phyloP scores from a whole-genome alignment of 2,329 filamentous ascomycete genomes.

The Thielaviopsis musarum region DNA sequence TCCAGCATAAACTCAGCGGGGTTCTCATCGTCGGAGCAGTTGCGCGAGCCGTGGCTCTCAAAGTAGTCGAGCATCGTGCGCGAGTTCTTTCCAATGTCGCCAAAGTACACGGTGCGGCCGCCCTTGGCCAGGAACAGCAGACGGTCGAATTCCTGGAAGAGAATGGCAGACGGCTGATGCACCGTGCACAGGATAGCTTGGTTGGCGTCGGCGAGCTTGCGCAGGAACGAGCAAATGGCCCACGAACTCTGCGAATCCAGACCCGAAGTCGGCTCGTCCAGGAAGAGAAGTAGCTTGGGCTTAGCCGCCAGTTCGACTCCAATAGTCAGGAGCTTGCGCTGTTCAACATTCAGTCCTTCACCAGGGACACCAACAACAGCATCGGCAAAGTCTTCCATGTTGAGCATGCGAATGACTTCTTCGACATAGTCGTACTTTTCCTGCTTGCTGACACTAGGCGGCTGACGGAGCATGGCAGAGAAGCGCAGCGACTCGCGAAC shows the following conservation, averaged over 20 bases:
- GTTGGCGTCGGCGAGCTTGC: slow-evolving; percentile 39
- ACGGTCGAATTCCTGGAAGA: slow-evolving; percentile 41
- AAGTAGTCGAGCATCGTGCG: slow-evolving; percentile 45
- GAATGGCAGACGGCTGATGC: slow-evolving; percentile 35
- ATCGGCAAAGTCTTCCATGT: slow-evolving; percentile 50
- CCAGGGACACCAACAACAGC: slow-evolving; percentile 48
- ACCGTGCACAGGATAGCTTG: slow-evolving; percentile 39
- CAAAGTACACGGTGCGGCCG: slow-evolving; percentile 53
- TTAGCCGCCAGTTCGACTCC: slow-evolving; percentile 42
- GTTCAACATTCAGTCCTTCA: slow-evolving; percentile 43
- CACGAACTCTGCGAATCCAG: slow-evolving; percentile 48
- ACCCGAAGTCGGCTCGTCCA: slow-evolving; percentile 44
- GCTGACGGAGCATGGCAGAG: slow-evolving; percentile 41
- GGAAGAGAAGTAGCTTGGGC: slow-evolving; percentile 41
- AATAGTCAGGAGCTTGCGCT: slow-evolving; percentile 45
- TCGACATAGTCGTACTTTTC: slow-evolving; percentile 48
- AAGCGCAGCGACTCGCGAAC: slow-evolving; percentile 38
- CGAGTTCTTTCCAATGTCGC: slow-evolving; percentile 45
- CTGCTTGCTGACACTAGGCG: slow-evolving; percentile 30
- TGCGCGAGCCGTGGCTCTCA: slow-evolving; percentile 42
- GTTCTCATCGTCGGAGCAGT: slow-evolving; percentile 45
- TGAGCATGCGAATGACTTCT: slow-evolving; percentile 46
- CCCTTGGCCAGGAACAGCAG: slow-evolving; percentile 47
- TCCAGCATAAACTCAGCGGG: slow-evolving; percentile 63
- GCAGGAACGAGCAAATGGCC: slow-evolving; percentile 44